These are phyloP conservation scores for Sporopachydermia cereana DNA, from an alignment of 1,139 yeast genomes.

Conservation along the genomic window DNA sequence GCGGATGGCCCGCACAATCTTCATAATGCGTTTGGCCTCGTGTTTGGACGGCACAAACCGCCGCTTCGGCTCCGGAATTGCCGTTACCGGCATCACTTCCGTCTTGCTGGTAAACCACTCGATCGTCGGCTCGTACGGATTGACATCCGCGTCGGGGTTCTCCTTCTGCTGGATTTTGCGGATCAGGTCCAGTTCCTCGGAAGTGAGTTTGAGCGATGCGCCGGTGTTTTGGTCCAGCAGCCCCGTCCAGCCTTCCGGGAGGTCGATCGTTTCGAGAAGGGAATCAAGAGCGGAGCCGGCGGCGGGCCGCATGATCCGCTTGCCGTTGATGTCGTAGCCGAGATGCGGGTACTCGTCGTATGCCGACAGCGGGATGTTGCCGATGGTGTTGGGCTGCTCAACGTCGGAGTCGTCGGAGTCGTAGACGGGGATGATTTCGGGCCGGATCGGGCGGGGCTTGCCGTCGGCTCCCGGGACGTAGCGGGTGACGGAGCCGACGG, in stretches of 20 bases:
- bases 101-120: constrained; percentile 89
- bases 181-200: constrained; percentile 83
- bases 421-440: constrained; percentile 86
- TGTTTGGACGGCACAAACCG: constrained; percentile 93
- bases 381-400: constrained; percentile 80
- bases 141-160: constrained; percentile 64
- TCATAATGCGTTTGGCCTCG: constrained; percentile 94
- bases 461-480: constrained; percentile 56
- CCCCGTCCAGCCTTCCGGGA: constrained; percentile 99
- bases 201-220: constrained; percentile 68
- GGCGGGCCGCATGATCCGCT: constrained; percentile 97
- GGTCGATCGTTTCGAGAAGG: constrained; percentile 75
- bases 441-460: constrained; percentile 57
- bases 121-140: constrained; percentile 88
- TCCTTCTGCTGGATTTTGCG: constrained; percentile 78
- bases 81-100: constrained; percentile 87
- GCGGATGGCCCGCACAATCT: constrained; percentile 89
- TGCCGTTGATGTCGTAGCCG: constrained; percentile 95
- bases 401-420: constrained; percentile 89
- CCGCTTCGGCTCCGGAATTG: constrained; percentile 94
- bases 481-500: constrained; percentile 14
- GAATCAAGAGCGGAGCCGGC: constrained; percentile 90
- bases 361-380: constrained; percentile 84
- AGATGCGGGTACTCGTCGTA: constrained; percentile 96
- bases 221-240: constrained; percentile 87